phyloP scores from a whole-genome alignment of 257 asterid genomes.

The Primulina eburnea region DNA sequence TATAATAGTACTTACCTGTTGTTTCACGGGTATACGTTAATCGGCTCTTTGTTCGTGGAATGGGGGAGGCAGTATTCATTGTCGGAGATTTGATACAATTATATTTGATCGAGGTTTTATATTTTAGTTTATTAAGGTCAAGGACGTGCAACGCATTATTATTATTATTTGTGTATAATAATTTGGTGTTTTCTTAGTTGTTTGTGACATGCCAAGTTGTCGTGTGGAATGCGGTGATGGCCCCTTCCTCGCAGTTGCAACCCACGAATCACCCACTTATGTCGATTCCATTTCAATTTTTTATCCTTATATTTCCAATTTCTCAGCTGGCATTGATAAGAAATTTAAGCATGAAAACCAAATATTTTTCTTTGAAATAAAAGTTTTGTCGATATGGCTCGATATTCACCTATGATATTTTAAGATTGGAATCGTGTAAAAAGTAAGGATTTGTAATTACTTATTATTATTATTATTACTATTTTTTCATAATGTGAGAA shows the following conservation, averaged over 20 bases:
- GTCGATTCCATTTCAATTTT: not conserved
- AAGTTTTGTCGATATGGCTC: not conserved
- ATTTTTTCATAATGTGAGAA: too few relatives aligned
- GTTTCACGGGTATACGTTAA: too few relatives aligned
- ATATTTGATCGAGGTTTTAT: not conserved
- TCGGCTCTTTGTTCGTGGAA: not conserved
- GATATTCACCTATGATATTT: not conserved
- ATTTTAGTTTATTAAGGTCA: not conserved
- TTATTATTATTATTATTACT: too few relatives aligned
- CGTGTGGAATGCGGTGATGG: not conserved
- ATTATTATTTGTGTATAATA: too few relatives aligned
- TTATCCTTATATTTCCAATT: not conserved
- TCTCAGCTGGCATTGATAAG: not conserved
- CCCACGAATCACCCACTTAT: not conserved
- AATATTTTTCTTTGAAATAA: too few relatives aligned
- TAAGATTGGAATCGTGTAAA: not conserved
- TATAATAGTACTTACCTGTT: not conserved
- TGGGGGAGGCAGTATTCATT: not conserved
- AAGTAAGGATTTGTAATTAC: not conserved
- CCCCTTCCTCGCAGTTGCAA: not conserved
- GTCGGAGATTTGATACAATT: not conserved
- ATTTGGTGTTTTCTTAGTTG: not conserved
- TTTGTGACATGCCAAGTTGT: not conserved
- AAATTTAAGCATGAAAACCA: not conserved
- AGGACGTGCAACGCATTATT: not conserved